These are phyloP conservation scores for Chalaropsis ovoidea DNA, from an alignment of 2,329 filamentous ascomycete genomes.

Conservation along the genomic window DNA sequence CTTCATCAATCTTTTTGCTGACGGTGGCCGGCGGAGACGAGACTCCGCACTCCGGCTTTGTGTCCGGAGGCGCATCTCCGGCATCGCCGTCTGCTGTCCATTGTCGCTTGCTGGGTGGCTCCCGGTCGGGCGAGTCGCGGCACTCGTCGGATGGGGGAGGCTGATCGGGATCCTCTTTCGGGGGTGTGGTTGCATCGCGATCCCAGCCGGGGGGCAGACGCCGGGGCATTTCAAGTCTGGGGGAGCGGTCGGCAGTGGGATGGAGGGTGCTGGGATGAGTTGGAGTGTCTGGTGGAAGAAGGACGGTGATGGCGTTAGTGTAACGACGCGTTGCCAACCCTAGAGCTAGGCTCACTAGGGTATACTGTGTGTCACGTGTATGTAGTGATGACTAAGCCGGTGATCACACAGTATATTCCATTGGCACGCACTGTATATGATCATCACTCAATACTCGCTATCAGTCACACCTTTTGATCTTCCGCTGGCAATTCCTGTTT, in stretches of 20 bases:
- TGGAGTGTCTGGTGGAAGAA: too few relatives aligned
- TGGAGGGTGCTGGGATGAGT: too few relatives aligned
- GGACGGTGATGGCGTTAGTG: too few relatives aligned
- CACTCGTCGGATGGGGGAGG: neutral
- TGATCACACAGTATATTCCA: too few relatives aligned
- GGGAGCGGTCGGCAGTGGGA: neutral
- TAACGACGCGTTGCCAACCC: too few relatives aligned
- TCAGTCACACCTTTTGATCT: too few relatives aligned
- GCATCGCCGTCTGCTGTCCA: neutral
- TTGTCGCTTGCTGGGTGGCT: neutral
- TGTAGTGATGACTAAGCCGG: too few relatives aligned
- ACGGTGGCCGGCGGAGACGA: neutral
- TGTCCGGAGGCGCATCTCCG: neutral
- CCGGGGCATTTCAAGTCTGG: conserved; percentile 1
- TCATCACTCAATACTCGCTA: too few relatives aligned
- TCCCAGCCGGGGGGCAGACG: conserved; percentile 4
- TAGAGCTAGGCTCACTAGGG: too few relatives aligned
- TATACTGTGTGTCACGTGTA: too few relatives aligned
- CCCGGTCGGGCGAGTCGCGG: neutral
- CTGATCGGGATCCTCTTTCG: neutral
- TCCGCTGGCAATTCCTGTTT: too few relatives aligned
- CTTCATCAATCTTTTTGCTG: conserved; percentile 6
- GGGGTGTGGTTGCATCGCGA: neutral
- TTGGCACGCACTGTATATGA: too few relatives aligned
- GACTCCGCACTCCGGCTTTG: neutral